Base-by-base conservation (phyloP, 345 rosid genomes). In the Excoecaria agallocha region DNA sequence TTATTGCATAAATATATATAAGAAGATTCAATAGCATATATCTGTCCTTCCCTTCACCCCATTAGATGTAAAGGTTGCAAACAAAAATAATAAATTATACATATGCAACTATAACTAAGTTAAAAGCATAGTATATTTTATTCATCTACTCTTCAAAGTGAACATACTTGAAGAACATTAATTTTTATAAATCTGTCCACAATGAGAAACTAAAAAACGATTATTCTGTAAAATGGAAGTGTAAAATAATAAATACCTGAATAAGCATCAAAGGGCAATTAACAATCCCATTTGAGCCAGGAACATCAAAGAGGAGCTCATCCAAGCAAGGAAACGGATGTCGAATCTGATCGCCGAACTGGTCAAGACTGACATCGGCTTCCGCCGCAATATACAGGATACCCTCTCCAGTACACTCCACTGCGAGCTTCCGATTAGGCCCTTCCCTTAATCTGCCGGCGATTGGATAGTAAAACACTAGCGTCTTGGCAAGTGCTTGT, bases 271-370 rank as follows among this genome's bases (percentile, higher is more conserved):
- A 50, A 37, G 76, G 76, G 38, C 59, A 61, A 48, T 73, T 38
- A 8, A 62, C 24, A 19, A 73, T 73, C 20, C 60, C 76, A 35
- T 5, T 22, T 11, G 76, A 49, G 17, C 60, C 61, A 17, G 76
- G 59, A 13, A 73, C 58, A 35, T 63, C 50, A 22, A 49, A 49
- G 13, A 62, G 76, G 0, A 73, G 69, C 69, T 73, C 76, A 13
- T 62, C 76, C 12, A 63, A 49, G 69, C 76, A 62, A 48, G 76
- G 76, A 56, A 73, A 61, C 8, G 76, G 76, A 61, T 59, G 76
- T 24, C 55, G 19, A 49, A 73, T 49, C 8, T 20, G 17, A 50
- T 61, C 76, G 15, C 76, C 76, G 13, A 73, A 73, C 9, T 62
- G 60, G 5, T 63, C 69, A 5, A 73, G 58, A 3, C 16, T 19